Evolutionary conservation across 2,329 filamentous ascomycete genomes (phyloP).

Genomic region (Penicillium sclerotiorum): DNA sequence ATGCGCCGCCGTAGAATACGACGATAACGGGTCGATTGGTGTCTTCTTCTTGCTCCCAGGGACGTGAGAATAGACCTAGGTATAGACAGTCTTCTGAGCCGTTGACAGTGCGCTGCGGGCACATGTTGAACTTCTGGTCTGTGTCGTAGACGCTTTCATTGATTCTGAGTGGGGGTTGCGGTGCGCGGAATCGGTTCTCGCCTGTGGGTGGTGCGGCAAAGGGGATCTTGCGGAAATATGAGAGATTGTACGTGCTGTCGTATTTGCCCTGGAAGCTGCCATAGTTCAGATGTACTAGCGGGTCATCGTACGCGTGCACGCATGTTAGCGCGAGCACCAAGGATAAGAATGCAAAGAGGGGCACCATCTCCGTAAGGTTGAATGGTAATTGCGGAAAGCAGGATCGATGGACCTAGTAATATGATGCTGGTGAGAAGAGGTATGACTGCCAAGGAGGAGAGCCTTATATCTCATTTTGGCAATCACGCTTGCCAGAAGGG

Average conservation of each 20-base stretch:
- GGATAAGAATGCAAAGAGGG: constrained; percentile 2
- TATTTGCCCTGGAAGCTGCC: constrained; percentile 58
- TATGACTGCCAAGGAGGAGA: too few species aligned
- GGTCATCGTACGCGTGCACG: constrained; percentile 28
- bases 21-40: constrained; percentile 61
- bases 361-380: constrained; percentile 3
- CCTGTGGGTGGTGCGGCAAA: constrained; percentile 62
- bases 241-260: constrained; percentile 57
- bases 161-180: constrained; percentile 57
- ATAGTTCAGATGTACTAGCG: constrained; percentile 50
- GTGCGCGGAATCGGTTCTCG: constrained; percentile 61
- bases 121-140: constrained; percentile 59
- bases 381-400: too few species aligned
- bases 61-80: constrained; percentile 61
- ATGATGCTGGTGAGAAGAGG: background rate
- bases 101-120: constrained; percentile 60
- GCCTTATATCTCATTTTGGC: constrained; percentile 12
- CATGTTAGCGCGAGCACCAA: constrained; percentile 11
- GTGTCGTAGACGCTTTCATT: constrained; percentile 58
- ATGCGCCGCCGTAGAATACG: constrained; percentile 64
- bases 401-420: too few species aligned
- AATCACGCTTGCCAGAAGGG: background rate
- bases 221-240: constrained; percentile 63
- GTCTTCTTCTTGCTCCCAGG: constrained; percentile 47
- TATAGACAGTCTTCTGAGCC: constrained; percentile 65